Evolutionary conservation across 2,329 filamentous ascomycete species (phyloP).

Genomic region (Pseudocercospora eumusae): DNA sequence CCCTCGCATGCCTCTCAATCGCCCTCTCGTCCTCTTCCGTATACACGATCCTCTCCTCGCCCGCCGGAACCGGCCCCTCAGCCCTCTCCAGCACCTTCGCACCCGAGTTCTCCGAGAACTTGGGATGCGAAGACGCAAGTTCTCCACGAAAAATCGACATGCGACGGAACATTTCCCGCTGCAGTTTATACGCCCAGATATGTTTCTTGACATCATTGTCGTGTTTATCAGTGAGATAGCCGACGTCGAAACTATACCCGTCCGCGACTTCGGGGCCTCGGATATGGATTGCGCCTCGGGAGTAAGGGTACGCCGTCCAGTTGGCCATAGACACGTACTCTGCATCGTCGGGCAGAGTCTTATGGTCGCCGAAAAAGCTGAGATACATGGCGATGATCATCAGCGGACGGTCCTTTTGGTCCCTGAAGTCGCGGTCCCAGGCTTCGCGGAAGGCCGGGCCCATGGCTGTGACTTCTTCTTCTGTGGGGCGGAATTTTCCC

Average conservation of each 20-base stretch:
- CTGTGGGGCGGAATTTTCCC: constrained; percentile 58
- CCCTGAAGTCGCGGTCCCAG: constrained; percentile 58
- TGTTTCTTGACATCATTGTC: constrained; percentile 54
- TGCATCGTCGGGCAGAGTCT: constrained; percentile 16
- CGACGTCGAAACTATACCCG: constrained; percentile 38
- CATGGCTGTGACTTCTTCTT: constrained; percentile 53
- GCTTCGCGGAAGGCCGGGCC: constrained; percentile 54
- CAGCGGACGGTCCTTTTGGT: constrained; percentile 50
- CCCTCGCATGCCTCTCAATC: constrained; percentile 46
- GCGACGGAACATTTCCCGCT: constrained; percentile 60
- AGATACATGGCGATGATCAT: constrained; percentile 47
- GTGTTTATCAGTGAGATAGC: constrained; percentile 52
- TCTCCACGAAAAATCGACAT: constrained; percentile 53
- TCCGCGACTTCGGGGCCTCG: constrained; percentile 45
- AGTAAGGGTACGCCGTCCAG: constrained; percentile 62
- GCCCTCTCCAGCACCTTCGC: constrained; percentile 39
- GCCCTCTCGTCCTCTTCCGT: constrained; percentile 41
- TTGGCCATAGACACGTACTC: constrained; percentile 55
- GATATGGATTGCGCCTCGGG: constrained; percentile 63
- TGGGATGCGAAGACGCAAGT: constrained; percentile 41
- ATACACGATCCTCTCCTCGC: constrained; percentile 45
- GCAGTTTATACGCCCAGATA: constrained; percentile 65
- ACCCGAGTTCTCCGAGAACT: constrained; percentile 47
- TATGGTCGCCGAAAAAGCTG: constrained; percentile 33
- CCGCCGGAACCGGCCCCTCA: constrained; percentile 36